These are phyloP conservation scores for Komagataella populi DNA, from an alignment of 805 yeast genomes.

Conservation along the genomic window DNA sequence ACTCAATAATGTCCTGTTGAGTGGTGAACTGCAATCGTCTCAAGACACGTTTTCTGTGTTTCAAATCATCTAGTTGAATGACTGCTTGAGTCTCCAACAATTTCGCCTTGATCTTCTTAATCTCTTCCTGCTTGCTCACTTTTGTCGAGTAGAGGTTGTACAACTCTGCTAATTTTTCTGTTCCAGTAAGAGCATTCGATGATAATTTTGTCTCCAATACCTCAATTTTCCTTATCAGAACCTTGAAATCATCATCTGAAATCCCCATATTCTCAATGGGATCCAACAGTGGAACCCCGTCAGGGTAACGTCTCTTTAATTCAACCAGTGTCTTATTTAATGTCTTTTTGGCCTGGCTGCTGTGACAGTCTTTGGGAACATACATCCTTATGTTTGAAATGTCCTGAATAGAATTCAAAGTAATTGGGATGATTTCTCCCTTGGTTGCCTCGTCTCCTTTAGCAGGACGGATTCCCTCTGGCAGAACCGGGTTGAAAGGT, in stretches of 20 bases:
- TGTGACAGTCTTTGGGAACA: slow-evolving; percentile 47
- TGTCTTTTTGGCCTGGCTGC: slow-evolving; percentile 39
- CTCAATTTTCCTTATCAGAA: slow-evolving; percentile 62
- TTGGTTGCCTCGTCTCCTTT: slow-evolving; percentile 54
- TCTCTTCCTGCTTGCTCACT: slow-evolving; percentile 43
- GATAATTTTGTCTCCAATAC: slow-evolving; percentile 65
- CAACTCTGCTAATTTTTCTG: slow-evolving; percentile 45
- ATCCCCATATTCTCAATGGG: slow-evolving; percentile 91
- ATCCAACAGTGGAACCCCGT: slow-evolving; percentile 83
- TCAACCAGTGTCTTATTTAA: slow-evolving; percentile 65
- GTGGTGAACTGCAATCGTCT: slow-evolving; percentile 87
- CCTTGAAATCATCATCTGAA: slow-evolving; percentile 63
- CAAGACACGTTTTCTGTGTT: slow-evolving; percentile 83
- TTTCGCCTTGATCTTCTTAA: slow-evolving; percentile 46
- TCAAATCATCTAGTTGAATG: slow-evolving; percentile 86
- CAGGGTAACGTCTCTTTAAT: slow-evolving; percentile 72
- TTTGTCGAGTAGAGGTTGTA: slow-evolving; percentile 57
- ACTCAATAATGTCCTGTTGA: slow-evolving; percentile 77
- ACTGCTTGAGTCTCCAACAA: slow-evolving; percentile 81
- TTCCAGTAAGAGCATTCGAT: slow-evolving; percentile 53
- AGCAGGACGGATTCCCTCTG: slow-evolving; percentile 85
- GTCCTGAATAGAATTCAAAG: slow-evolving; percentile 59
- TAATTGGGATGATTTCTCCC: slow-evolving; percentile 73
- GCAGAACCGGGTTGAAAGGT: slow-evolving; percentile 63
- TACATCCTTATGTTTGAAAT: slow-evolving; percentile 73